Evolutionary conservation across 306 rosid species (phyloP).

Genomic region (Boehmeria nivea): DNA sequence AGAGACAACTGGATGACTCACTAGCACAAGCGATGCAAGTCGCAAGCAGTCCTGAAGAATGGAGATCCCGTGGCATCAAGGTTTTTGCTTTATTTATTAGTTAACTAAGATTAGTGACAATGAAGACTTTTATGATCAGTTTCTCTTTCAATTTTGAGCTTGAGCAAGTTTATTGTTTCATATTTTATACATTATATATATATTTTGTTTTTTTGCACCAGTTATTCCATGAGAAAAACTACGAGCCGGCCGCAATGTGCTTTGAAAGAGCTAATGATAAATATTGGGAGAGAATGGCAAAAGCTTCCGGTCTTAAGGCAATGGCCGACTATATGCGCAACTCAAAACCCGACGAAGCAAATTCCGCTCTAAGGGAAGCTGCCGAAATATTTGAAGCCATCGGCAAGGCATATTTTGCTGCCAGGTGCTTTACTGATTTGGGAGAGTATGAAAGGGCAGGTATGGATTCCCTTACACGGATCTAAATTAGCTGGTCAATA

Average conservation of each 20-base stretch:
- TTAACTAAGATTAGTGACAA: too few species aligned
- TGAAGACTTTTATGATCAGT: too few species aligned
- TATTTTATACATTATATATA: too few species aligned
- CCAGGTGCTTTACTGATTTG: constrained; percentile 58
- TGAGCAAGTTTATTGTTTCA: too few species aligned
- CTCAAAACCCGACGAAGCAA: constrained; percentile 42
- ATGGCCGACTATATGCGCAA: constrained; percentile 38
- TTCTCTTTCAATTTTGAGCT: too few species aligned
- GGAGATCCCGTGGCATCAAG: constrained; percentile 73
- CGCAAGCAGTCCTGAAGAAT: constrained; percentile 69
- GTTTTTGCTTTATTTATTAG: too few species aligned
- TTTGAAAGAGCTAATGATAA: constrained; percentile 70
- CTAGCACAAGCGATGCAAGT: constrained; percentile 73
- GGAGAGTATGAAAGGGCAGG: constrained; percentile 71
- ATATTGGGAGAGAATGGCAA: constrained; percentile 67
- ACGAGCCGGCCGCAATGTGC: constrained; percentile 66
- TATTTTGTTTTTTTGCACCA: constrained; percentile 10
- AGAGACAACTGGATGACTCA: constrained; percentile 53
- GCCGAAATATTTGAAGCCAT: constrained; percentile 61
- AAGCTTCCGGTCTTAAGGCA: constrained; percentile 64
- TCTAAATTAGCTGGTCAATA: too few species aligned
- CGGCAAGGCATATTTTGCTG: constrained; percentile 55
- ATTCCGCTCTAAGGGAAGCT: constrained; percentile 60
- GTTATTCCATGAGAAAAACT: constrained; percentile 58
- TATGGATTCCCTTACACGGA: constrained; percentile 9